Base-by-base conservation (phyloP, 768 basidiomycete genomes). In the Lentinus brumalis region DNA sequence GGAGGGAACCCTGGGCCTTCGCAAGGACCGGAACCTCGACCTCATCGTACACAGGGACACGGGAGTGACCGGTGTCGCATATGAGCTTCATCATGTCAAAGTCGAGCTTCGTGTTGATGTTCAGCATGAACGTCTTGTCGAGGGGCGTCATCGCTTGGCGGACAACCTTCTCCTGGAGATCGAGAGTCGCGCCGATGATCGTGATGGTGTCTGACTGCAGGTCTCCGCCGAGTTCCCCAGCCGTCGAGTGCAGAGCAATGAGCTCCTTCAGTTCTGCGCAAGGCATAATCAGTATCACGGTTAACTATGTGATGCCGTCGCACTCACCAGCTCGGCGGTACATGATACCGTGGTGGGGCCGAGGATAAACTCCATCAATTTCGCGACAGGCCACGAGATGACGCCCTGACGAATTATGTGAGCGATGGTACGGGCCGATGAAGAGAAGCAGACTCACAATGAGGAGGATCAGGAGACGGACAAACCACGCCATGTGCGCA, bases 291-390 rank as follows among this genome's bases (percentile, higher is more conserved):
- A 53, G 30, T 35, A 42, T n/a, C n/a, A 11, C 2, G n/a, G 18
- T n/a, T 14, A 45, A 9, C 41, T 26, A 44, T 45, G 6, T 7
- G 11, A 5, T 31, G 14, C 16, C 12, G 10, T 26, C 11, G 3
- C n/a, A 35, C 60, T 32, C 31, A 60, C 65, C 85, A 62, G 78
- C 84, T 59, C 91, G 82, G 14, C 92, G 83, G 67, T 94, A 95
- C 56, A 94, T 91, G 69, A 94, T 91, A 46, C 92, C 92, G 68
- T 92, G 90, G 71, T 94, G 90, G 0, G 74, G 9, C 92, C 92
- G 3, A 94, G 80, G 7, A 82, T 81, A 59, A 84, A 81, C 66
- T 92, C 89, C 38, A 94, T 81, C 1, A 93, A 66, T 67, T 91
- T 92, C 1, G 92, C 89, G 5, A 92, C 84, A 7, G 92, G 92